Base-by-base conservation (phyloP, 768 basidiomycete genomes). In the Antrodiella citrinella region DNA sequence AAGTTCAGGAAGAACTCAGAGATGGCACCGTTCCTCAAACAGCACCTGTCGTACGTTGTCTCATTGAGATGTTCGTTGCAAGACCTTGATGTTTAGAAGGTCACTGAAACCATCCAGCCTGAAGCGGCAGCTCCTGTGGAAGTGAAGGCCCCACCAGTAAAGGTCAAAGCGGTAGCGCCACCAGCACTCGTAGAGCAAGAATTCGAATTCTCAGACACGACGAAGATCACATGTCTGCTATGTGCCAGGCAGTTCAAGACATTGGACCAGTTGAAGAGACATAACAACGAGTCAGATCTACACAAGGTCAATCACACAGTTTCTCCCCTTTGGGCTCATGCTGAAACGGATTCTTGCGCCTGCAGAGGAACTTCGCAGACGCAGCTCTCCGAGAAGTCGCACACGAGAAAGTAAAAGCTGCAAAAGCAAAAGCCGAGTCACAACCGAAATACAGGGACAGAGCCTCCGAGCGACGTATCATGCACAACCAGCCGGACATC, bases 241-340 rank as follows among this genome's bases (percentile, higher is more conserved):
- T 99, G 96, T 63, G 81, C 91, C 38, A 78, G 96, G 24, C 89
- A 94, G 62, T 93, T 99, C 80, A 97, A 95, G 69, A 72, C 78
- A 3, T 58, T 85, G 51, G 92, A 95, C 21, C 83, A 90, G 56
- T 75, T 99, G 39, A 84, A 77, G 60, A 82, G 91, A 15, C 96
- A 99, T 65, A 92, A 89, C 63, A 86, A 83, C 59, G 91, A 90
- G 70, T 99, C 96, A 21, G 89, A 88, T 63, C 71, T 99, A 55
- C 96, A 99, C 70, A 98, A 97, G 88, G 95, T 75, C 71, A 66
- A 72, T 70, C n/a, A 23, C 39, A 3, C 26, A 4, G 4, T 2
- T 30, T 4, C 35, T 38, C 35, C 10, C 35, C 45, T 58, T 60
- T 10, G 35, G 41, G 26, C 25, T 19, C 2, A 23, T 4, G 39